phyloP scores from a whole-genome alignment of 257 asterid genomes.

The Solanum pimpinellifolium region DNA sequence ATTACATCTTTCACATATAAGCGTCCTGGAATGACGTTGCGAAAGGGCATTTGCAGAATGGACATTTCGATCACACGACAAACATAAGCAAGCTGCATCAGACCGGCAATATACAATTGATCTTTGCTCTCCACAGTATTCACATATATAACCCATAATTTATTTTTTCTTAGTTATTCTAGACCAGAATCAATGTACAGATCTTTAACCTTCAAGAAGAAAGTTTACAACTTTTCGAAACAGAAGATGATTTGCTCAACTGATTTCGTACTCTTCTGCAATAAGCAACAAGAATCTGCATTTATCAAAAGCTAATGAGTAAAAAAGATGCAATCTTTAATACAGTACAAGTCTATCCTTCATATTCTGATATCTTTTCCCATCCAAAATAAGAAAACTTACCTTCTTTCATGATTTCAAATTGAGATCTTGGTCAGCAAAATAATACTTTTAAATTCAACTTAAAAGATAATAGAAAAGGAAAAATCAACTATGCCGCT shows the following conservation, averaged over 20 bases:
- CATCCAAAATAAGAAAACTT: neutral
- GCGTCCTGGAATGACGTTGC: constrained; percentile 75
- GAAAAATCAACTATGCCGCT: constrained; percentile 11
- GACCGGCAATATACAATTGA: constrained; percentile 74
- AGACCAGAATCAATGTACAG: neutral
- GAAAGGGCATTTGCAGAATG: constrained; percentile 94
- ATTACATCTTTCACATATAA: constrained; percentile 74
- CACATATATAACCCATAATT: constrained; percentile 75
- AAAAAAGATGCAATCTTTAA: neutral
- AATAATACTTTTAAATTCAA: neutral
- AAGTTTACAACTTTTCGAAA: neutral
- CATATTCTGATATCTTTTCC: neutral
- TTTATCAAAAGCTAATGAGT: neutral
- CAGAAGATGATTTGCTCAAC: neutral
- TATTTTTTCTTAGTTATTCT: neutral
- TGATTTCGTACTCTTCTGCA: neutral
- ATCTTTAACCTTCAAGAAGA: constrained; percentile 4
- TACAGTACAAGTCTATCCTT: neutral
- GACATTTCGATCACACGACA: constrained; percentile 80
- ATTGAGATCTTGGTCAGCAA: constrained; percentile 6
- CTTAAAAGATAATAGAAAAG: constrained; percentile 1
- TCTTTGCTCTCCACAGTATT: constrained; percentile 70
- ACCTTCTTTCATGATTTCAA: neutral
- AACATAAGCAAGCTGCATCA: constrained; percentile 73
- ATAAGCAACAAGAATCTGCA: neutral